phyloP scores from a whole-genome alignment of 2,329 filamentous ascomycete species.

The Rhexocercosporidium sp. region DNA sequence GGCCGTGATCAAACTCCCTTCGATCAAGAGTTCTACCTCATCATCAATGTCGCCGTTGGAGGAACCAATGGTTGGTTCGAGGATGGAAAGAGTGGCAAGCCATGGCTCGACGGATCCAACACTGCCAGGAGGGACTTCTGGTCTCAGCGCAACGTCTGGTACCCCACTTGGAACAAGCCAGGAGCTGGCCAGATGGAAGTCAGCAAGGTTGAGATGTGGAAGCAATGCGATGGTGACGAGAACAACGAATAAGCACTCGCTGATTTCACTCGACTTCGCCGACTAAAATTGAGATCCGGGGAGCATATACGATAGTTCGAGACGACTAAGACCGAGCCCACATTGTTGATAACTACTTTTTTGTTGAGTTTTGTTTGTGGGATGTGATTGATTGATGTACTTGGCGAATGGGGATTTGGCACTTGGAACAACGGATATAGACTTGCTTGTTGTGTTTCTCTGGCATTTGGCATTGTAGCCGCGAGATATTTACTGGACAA shows the following conservation, averaged over 20 bases:
- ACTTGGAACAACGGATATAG: slow-evolving; percentile 13
- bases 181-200: slow-evolving; percentile 69
- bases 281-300: slow-evolving; percentile 6
- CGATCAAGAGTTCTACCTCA: slow-evolving; percentile 76
- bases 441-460: background rate
- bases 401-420: slow-evolving; percentile 7
- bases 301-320: slow-evolving; percentile 11
- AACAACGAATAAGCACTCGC: background rate
- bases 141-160: slow-evolving; percentile 68
- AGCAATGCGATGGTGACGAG: slow-evolving; percentile 69
- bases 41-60: slow-evolving; percentile 77
- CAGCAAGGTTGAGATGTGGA: slow-evolving; percentile 72
- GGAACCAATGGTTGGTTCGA: slow-evolving; percentile 85
- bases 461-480: slow-evolving; percentile 4
- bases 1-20: slow-evolving; percentile 71
- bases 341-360: background rate
- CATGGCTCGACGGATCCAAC: slow-evolving; percentile 73
- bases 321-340: background rate
- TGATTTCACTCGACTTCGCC: background rate
- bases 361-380: slow-evolving; percentile 1
- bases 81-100: slow-evolving; percentile 73
- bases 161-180: slow-evolving; percentile 68
- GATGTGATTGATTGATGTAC: background rate
- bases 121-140: slow-evolving; percentile 80
- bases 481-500: no score